Percentiles rank a stretch among this genome's conserved stretches.
Evolutionary conservation across 805 yeast species (phyloP).

Genomic region (Candida coleopterorum): DNA sequence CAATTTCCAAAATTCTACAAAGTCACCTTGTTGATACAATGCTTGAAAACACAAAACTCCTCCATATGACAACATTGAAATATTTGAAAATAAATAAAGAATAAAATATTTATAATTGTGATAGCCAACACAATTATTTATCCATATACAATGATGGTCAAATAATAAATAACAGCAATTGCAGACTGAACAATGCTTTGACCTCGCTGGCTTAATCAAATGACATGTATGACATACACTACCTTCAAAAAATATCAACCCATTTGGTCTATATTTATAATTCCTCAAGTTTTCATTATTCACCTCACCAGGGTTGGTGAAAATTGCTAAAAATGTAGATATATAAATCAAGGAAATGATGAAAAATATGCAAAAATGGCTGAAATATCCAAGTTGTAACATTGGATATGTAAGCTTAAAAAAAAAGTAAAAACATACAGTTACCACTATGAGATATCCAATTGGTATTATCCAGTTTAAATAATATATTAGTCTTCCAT

Average conservation of each 20-base stretch:
- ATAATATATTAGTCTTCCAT: constrained; percentile 11
- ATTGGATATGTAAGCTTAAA: constrained; percentile 22
- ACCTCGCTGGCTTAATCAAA: constrained; percentile 49
- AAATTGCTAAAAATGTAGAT: constrained; percentile 34
- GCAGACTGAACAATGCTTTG: constrained; percentile 65
- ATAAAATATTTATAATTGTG: constrained; percentile 61
- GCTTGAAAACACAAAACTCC: constrained; percentile 28
- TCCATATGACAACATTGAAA: constrained; percentile 38
- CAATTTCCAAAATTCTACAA: constrained; percentile 14
- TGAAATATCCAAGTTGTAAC: constrained; percentile 9
- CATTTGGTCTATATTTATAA: constrained; percentile 27
- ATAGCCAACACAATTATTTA: constrained; percentile 71
- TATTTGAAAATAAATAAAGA: constrained; percentile 48
- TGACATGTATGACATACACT: constrained; percentile 46
- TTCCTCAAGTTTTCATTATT: constrained; percentile 20
- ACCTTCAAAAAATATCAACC: constrained; percentile 47
- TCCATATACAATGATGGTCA: constrained; percentile 65
- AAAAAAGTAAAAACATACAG: constrained; percentile 28
- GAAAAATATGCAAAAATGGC: constrained; percentile 21
- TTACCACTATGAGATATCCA: constrained; percentile 34
- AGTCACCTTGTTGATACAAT: constrained; percentile 8
- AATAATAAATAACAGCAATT: constrained; percentile 42
- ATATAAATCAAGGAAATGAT: constrained; percentile 28
- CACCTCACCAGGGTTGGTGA: constrained; percentile 41
- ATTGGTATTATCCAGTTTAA: constrained; percentile 44